Evolutionary conservation across 106 monocot genomes (phyloP).

Genomic region (Apostasia ramifera): DNA sequence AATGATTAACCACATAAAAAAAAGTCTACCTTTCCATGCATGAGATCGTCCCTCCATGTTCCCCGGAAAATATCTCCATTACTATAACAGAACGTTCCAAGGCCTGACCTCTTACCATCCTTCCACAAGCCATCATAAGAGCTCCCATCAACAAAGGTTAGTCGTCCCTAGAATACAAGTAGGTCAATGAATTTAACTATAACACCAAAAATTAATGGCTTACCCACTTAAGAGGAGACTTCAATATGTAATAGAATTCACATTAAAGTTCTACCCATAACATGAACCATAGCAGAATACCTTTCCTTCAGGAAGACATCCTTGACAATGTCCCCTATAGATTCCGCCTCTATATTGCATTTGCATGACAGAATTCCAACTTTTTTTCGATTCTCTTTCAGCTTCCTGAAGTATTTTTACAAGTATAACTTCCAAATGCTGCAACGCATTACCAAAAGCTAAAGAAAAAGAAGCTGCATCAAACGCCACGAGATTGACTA

Average conservation of each 20-base stretch:
- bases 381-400: slow-evolving; percentile 76
- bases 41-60: slow-evolving; percentile 88
- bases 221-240: neutral
- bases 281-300: slow-evolving; percentile 19
- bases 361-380: slow-evolving; percentile 61
- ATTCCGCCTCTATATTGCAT: slow-evolving; percentile 77
- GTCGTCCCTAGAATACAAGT: slow-evolving; percentile 46
- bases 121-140: slow-evolving; percentile 92
- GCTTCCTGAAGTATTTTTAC: slow-evolving; percentile 48
- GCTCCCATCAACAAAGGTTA: slow-evolving; percentile 69
- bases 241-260: neutral
- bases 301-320: slow-evolving; percentile 99
- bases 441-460: too few species aligned
- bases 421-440: too few species aligned
- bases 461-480: too few species aligned
- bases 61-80: slow-evolving; percentile 98
- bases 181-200: neutral
- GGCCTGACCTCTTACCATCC: slow-evolving; percentile 80
- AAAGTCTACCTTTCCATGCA: slow-evolving; percentile 84
- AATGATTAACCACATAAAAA: neutral
- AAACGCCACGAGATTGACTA: too few species aligned
- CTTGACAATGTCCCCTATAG: slow-evolving; percentile 74
- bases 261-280: neutral
- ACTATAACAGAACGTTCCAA: slow-evolving; percentile 72
- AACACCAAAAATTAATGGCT: neutral